These are phyloP conservation scores for Thraustochytrium sp. DNA, from an alignment of 352 stramenopile genomes.

Conservation along the genomic window DNA sequence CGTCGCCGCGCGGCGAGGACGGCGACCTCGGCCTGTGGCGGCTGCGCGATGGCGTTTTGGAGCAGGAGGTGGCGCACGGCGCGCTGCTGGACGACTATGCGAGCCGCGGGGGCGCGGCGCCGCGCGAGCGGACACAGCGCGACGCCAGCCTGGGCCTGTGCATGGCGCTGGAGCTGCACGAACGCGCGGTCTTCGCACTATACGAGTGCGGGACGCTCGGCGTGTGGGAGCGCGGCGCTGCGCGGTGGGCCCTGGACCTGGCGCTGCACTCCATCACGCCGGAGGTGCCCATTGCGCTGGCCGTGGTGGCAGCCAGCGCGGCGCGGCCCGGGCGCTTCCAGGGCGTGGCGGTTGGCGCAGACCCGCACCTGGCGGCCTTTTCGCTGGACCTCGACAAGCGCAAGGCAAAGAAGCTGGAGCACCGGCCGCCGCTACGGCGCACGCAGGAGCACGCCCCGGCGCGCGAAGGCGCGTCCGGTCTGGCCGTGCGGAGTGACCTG, in stretches of 20 bases:
- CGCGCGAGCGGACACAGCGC: neutral
- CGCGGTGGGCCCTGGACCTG: neutral
- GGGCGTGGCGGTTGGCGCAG: neutral
- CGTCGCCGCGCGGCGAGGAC: neutral
- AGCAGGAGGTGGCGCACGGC: neutral
- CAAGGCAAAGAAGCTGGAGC: neutral
- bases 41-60: neutral
- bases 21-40: neutral
- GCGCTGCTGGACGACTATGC: neutral
- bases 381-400: neutral
- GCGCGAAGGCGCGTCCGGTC: neutral
- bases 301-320: neutral
- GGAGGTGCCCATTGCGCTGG: neutral
- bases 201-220: neutral
- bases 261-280: neutral
- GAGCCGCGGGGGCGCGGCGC: neutral
- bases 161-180: neutral
- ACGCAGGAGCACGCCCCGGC: neutral
- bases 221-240: neutral
- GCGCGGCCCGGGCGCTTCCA: neutral
- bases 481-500: neutral
- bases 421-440: neutral
- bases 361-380: neutral
- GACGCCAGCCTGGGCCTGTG: neutral
- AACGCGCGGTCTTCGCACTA: neutral